Conservation (phyloP, 116 monocot genomes). For the Posidonia oceanica region DNA sequence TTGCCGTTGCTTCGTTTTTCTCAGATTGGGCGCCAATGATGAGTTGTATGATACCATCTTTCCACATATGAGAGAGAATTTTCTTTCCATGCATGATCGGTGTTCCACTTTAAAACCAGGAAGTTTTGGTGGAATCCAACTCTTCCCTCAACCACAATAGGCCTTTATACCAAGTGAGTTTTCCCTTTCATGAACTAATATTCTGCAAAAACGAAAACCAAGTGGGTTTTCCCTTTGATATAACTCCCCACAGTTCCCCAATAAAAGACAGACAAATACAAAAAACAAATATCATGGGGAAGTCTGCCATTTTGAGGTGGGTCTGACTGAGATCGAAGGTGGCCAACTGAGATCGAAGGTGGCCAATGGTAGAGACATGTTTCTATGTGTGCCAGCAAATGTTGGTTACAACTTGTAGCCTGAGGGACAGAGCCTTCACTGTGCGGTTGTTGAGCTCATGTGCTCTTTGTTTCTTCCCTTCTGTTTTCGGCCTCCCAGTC, state of each 20-base stretch:
- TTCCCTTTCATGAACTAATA: conserved; percentile 2
- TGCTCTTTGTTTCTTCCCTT: background rate
- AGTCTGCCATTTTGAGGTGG: conserved; percentile 1
- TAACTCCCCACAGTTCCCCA: background rate
- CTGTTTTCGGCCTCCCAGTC: background rate
- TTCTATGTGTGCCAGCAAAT: conserved; percentile 1
- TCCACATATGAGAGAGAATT: conserved; percentile 4
- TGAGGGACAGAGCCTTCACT: background rate
- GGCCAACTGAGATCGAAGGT: conserved; percentile 12
- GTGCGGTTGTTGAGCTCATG: conserved; percentile 1
- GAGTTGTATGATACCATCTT: conserved; percentile 6
- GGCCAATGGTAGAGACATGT: conserved; percentile 5
- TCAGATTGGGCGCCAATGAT: conserved; percentile 9
- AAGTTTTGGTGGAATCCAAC: conserved; percentile 21
- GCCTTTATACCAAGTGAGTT: background rate
- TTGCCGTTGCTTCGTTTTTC: conserved; percentile 1
- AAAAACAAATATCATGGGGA: background rate
- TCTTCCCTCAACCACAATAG: conserved; percentile 12
- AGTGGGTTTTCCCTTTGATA: background rate
- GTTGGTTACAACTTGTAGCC: background rate
- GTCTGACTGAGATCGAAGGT: conserved; percentile 13
- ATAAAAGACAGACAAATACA: background rate
- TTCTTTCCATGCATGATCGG: background rate
- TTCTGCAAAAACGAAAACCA: background rate
- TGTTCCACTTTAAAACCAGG: background rate